Evolutionary conservation across 2,329 filamentous ascomycete species (phyloP).

Genomic region (Dactylonectria macrodidyma): DNA sequence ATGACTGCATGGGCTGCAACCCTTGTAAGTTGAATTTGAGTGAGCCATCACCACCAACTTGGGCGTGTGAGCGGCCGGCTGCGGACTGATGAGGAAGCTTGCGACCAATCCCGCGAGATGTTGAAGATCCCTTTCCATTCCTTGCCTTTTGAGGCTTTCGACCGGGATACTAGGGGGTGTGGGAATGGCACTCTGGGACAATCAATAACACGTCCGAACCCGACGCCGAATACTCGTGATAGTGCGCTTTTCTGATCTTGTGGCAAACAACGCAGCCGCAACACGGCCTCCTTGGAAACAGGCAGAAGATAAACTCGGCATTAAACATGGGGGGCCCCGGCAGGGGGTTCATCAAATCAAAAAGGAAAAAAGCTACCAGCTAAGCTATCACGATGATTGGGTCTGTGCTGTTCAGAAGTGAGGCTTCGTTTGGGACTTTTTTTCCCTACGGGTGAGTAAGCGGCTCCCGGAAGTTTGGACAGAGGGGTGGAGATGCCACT

Average conservation of each 20-base stretch:
- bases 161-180: neutral
- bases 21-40: conserved; percentile 7
- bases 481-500: too few relatives aligned
- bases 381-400: neutral
- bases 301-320: conserved; percentile 23
- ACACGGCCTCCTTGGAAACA: conserved; percentile 14
- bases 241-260: neutral
- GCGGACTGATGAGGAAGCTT: neutral
- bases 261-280: conserved; percentile 4
- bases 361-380: neutral
- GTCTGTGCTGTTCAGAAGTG: conserved; percentile 18
- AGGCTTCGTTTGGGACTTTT: conserved; percentile 15
- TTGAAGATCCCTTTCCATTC: conserved; percentile 11
- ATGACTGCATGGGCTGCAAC: conserved; percentile 15
- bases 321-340: conserved; percentile 19
- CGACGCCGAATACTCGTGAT: neutral
- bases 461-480: conserved; percentile 16
- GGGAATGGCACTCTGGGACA: neutral
- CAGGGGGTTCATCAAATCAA: conserved; percentile 20
- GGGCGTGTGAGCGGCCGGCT: conserved; percentile 5
- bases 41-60: neutral
- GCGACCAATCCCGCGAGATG: neutral
- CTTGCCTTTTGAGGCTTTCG: conserved; percentile 6
- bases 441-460: conserved; percentile 14
- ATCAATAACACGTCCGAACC: neutral